phyloP scores from a whole-genome alignment of 2,329 filamentous ascomycete species.

The Penicillium concentricum region DNA sequence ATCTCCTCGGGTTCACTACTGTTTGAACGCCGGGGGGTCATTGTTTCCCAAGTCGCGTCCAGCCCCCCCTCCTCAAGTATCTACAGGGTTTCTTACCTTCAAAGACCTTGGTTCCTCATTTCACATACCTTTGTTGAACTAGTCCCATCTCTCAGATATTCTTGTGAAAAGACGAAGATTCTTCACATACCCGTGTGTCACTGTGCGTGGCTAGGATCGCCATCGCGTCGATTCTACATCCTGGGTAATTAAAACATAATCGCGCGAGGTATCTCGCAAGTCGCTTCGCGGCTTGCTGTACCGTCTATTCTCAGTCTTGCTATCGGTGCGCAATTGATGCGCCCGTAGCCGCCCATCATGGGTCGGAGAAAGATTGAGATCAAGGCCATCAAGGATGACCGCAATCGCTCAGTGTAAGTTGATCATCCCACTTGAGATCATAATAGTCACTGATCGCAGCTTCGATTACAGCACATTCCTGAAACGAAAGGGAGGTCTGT shows the following conservation, averaged over 20 bases:
- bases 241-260: not conserved
- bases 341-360: conserved; percentile 55
- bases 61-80: conserved; percentile 9
- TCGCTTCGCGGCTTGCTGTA: not conserved
- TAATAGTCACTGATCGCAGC: conserved; percentile 4
- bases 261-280: conserved; percentile 1
- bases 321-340: conserved; percentile 10
- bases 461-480: conserved; percentile 74
- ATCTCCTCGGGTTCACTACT: conserved; percentile 6
- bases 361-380: conserved; percentile 99
- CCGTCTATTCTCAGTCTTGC: not conserved
- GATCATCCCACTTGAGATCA: not conserved
- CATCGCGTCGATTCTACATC: conserved; percentile 6
- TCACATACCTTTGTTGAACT: conserved; percentile 1
- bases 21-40: conserved; percentile 2
- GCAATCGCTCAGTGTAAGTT: conserved; percentile 93
- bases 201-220: not conserved
- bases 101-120: not conserved
- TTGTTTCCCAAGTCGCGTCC: conserved; percentile 11
- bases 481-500: conserved; percentile 96
- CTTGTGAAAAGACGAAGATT: not conserved
- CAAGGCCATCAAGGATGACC: conserved; percentile 98
- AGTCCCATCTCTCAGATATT: not conserved
- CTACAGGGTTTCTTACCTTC: not conserved
- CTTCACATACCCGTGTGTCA: not conserved